These are phyloP conservation scores for Globisporangium canariense DNA, from an alignment of 352 stramenopile genomes.

Conservation along the genomic window DNA sequence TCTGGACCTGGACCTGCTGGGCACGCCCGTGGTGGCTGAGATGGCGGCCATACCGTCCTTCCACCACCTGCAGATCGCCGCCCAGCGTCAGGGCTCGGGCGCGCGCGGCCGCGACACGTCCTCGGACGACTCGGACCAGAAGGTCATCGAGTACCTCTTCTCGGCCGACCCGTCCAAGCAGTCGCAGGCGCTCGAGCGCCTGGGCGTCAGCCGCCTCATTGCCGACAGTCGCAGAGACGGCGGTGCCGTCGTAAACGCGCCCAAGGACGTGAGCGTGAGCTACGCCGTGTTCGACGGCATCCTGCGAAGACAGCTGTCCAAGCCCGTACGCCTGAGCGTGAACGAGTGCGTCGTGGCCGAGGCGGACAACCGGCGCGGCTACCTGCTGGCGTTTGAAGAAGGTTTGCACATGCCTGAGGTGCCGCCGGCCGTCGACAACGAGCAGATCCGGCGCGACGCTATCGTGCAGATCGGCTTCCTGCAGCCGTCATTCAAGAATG, in stretches of 20 bases:
- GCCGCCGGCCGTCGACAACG: constrained; percentile 17
- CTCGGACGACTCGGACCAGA: constrained; percentile 21
- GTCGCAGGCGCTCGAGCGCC: constrained; percentile 20
- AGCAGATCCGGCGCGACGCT: constrained; percentile 24
- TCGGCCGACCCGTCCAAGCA: constrained; percentile 28
- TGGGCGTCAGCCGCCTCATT: constrained; percentile 20
- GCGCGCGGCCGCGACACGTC: constrained; percentile 13
- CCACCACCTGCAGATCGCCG: constrained; percentile 18
- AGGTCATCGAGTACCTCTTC: constrained; percentile 35
- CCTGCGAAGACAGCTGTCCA: constrained; percentile 17
- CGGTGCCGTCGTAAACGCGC: background rate
- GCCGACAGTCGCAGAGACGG: background rate
- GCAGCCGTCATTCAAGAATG: constrained; percentile 7
- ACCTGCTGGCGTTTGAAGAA: constrained; percentile 33
- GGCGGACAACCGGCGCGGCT: constrained; percentile 18
- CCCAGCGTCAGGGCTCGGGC: constrained; percentile 11
- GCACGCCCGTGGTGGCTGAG: constrained; percentile 21
- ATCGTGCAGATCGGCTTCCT: constrained; percentile 28
- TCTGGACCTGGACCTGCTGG: constrained; percentile 22
- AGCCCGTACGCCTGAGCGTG: constrained; percentile 15
- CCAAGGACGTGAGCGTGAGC: constrained; percentile 9
- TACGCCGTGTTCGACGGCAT: constrained; percentile 21
- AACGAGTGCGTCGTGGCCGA: constrained; percentile 25
- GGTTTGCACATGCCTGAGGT: constrained; percentile 27
- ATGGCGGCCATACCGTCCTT: constrained; percentile 20